phyloP scores from a whole-genome alignment of 768 basidiomycete genomes.

The Nidularia pulvinata region DNA sequence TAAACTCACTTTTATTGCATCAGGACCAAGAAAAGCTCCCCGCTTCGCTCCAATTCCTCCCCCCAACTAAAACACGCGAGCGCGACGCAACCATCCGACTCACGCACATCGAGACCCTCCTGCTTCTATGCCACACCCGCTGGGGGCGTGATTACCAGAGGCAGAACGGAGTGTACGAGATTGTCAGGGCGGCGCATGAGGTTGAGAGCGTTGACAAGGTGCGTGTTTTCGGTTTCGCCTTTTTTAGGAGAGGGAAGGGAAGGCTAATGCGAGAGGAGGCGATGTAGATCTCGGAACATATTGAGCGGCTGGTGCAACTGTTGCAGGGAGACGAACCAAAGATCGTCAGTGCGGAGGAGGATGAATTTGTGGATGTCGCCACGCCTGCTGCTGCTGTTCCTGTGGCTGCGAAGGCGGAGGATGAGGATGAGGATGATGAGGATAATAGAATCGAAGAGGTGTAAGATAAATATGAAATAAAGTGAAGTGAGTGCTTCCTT shows the following conservation, averaged over 20 bases:
- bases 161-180: slow-evolving; percentile 82
- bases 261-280: not conserved
- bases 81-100: slow-evolving; percentile 73
- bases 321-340: slow-evolving; percentile 76
- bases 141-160: slow-evolving; percentile 87
- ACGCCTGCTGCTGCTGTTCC: not conserved
- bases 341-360: slow-evolving; percentile 37
- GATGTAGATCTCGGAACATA: slow-evolving; percentile 77
- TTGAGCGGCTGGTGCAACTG: slow-evolving; percentile 88
- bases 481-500: too few relatives aligned
- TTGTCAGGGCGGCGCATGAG: slow-evolving; percentile 77
- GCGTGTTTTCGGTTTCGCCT: slow-evolving; percentile 10
- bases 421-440: slow-evolving; percentile 57
- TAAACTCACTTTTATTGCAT: not conserved
- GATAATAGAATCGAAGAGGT: slow-evolving; percentile 80
- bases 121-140: slow-evolving; percentile 86
- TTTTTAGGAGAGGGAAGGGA: not conserved
- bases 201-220: slow-evolving; percentile 82
- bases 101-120: slow-evolving; percentile 86
- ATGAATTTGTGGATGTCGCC: slow-evolving; percentile 7
- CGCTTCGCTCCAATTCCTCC: slow-evolving; percentile 83
- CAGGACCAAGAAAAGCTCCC: slow-evolving; percentile 91
- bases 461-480: slow-evolving; percentile 34
- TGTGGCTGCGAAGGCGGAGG: slow-evolving; percentile 7
- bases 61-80: slow-evolving; percentile 83